Base-by-base conservation (phyloP, 2,329 filamentous ascomycete species). In the Verticillium zaregamsianum region DNA sequence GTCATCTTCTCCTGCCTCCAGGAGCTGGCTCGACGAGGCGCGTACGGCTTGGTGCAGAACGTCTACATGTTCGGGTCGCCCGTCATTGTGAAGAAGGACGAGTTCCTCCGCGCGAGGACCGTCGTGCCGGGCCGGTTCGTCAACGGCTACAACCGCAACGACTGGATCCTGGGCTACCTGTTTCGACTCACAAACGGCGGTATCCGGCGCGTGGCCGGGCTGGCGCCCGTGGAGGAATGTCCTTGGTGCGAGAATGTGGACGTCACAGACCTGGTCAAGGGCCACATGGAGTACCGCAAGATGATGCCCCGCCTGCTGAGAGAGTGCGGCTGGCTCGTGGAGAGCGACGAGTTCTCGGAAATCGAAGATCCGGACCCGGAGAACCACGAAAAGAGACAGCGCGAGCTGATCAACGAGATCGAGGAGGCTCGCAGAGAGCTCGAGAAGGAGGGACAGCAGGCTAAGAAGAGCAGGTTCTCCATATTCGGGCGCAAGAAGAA, bases 301-400 rank as follows among this genome's bases (percentile, higher is more conserved):
- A 91, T 93, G 40, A 98, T 99, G 90, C 95, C 95, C 17, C 86
- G 86, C 62, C 82, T 99, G 20, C 81, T 99, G 59, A 87, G 92
- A 65, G 90, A 94, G 72, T 92, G 93, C 39, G 95, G 93, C 17
- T 99, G 93, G 93, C 79, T 89, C 59, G 91, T 98, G 3, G 89
- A 97, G 70, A 93, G 90, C 66, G 93, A 97, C 68, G 94, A 98
- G 72, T 99, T 98, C 71, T 89, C 86, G 1, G 95, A 99, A 76
- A 98, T 99, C 63, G 95, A 98, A 73, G 95, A 99, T 68, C 93
- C 95, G 0, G 95, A 99, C 70, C 95, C 95, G 0, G 95, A 98
- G 0, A 94, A 96, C 68, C 94, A 98, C 76, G 84, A 86, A 58
- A 84, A 92, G 72, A 84, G 93, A 57, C 95, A 99, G 75, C 85